These are phyloP conservation scores for Nadsonia starkeyi-henricii DNA, from an alignment of 1,139 yeast species.

Conservation along the genomic window DNA sequence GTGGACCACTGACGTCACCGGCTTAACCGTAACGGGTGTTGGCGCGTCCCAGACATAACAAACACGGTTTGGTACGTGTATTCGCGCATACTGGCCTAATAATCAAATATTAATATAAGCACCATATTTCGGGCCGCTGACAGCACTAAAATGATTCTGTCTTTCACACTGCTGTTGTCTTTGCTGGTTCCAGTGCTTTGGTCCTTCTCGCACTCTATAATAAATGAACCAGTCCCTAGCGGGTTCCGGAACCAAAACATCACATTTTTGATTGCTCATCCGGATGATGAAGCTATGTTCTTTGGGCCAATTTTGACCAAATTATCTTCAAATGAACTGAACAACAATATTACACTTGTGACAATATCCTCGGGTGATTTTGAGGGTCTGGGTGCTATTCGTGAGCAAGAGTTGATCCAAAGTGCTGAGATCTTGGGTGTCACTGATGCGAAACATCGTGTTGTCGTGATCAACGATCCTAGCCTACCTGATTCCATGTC, in stretches of 20 bases:
- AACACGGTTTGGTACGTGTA: too few species aligned
- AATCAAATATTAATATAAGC: too few species aligned
- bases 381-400: conserved; percentile 51
- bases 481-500: conserved; percentile 56
- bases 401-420: conserved; percentile 43
- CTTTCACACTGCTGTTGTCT: neutral
- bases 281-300: conserved; percentile 98
- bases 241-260: conserved; percentile 15
- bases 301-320: conserved; percentile 62
- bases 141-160: neutral
- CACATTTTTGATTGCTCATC: conserved; percentile 69
- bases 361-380: conserved; percentile 74
- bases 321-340: conserved; percentile 27
- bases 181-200: neutral
- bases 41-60: too few species aligned
- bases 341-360: conserved; percentile 41
- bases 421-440: conserved; percentile 50
- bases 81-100: too few species aligned
- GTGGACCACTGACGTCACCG: neutral
- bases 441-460: conserved; percentile 23
- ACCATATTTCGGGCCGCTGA: neutral
- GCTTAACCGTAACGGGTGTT: too few species aligned
- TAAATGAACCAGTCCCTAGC: conserved; percentile 7
- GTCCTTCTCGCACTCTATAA: neutral
- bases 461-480: conserved; percentile 34